phyloP scores from a whole-genome alignment of 352 stramenopile species.

The Phytophthora colocasiae region DNA sequence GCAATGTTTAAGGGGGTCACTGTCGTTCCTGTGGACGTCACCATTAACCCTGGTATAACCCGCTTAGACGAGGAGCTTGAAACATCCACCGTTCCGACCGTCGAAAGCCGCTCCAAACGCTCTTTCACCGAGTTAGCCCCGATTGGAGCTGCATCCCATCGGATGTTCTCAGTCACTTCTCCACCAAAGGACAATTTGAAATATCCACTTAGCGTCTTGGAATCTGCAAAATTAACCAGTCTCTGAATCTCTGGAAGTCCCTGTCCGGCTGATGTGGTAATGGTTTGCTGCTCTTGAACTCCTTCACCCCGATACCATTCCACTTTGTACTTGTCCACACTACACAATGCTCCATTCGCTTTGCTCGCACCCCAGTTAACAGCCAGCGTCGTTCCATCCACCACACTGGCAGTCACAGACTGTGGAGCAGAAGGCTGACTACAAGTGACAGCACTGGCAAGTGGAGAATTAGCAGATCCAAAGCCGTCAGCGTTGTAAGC shows the following conservation, averaged over 20 bases:
- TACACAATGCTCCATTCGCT: constrained; percentile 35
- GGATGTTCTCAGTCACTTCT: constrained; percentile 74
- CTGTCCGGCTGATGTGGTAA: constrained; percentile 77
- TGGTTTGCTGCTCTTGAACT: constrained; percentile 66
- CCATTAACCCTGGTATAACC: constrained; percentile 52
- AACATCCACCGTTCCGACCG: constrained; percentile 70
- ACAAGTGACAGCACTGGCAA: constrained; percentile 64
- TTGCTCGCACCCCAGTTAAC: constrained; percentile 57
- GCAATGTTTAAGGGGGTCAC: constrained; percentile 31
- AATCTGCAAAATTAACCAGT: constrained; percentile 64
- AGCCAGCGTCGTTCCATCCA: constrained; percentile 61
- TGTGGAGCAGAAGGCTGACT: constrained; percentile 53
- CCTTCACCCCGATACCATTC: constrained; percentile 80
- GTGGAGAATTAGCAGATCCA: constrained; percentile 53
- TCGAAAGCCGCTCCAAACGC: constrained; percentile 68
- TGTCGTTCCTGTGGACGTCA: constrained; percentile 43
- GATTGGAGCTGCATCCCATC: constrained; percentile 64
- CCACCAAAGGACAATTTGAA: constrained; percentile 75
- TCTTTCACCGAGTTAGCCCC: constrained; percentile 75
- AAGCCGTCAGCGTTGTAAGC: constrained; percentile 73
- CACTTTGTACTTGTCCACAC: constrained; percentile 73
- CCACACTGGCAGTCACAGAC: constrained; percentile 55
- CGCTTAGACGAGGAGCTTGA: constrained; percentile 47
- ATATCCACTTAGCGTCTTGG: constrained; percentile 63
- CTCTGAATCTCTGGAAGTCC: constrained; percentile 77